Evolutionary conservation across 768 basidiomycete genomes (phyloP).

Genomic region (Wakefieldia striispora): DNA sequence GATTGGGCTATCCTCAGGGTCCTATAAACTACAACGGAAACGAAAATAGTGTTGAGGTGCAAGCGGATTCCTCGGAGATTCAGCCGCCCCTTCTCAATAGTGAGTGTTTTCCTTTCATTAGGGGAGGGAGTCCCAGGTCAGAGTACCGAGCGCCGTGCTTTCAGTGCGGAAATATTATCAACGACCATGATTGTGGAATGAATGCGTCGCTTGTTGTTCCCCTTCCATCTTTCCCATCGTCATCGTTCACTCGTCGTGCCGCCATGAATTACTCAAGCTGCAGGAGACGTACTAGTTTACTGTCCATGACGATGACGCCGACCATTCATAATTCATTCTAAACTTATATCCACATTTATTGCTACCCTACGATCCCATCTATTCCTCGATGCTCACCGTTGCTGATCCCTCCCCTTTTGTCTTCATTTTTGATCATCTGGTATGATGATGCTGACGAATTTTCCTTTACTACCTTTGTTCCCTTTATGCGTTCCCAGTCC

Average conservation of each 20-base stretch:
- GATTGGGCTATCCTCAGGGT: conserved; percentile 47
- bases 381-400: conserved; percentile 15
- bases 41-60: conserved; percentile 18
- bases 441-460: conserved; percentile 41
- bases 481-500: conserved; percentile 30
- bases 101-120: conserved; percentile 61
- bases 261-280: conserved; percentile 28
- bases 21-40: conserved; percentile 22
- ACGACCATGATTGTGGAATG: conserved; percentile 55
- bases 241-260: conserved; percentile 22
- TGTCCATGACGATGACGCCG: conserved; percentile 23
- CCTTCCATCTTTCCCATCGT: conserved; percentile 20
- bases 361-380: conserved; percentile 7
- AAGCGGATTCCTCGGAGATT: conserved; percentile 27
- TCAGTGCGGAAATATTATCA: conserved; percentile 83
- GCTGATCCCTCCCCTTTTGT: conserved; percentile 35
- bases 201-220: conserved; percentile 30
- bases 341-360: conserved; percentile 6
- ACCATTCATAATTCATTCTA: conserved; percentile 12
- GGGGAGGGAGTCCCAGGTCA: conserved; percentile 79
- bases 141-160: conserved; percentile 88
- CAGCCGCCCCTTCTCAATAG: conserved; percentile 41
- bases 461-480: conserved; percentile 22
- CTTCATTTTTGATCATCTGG: conserved; percentile 45
- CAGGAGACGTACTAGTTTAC: conserved; percentile 20